Conservation (phyloP, 1,284 basidiomycete genomes). For the Nidula niveotomentosa region DNA sequence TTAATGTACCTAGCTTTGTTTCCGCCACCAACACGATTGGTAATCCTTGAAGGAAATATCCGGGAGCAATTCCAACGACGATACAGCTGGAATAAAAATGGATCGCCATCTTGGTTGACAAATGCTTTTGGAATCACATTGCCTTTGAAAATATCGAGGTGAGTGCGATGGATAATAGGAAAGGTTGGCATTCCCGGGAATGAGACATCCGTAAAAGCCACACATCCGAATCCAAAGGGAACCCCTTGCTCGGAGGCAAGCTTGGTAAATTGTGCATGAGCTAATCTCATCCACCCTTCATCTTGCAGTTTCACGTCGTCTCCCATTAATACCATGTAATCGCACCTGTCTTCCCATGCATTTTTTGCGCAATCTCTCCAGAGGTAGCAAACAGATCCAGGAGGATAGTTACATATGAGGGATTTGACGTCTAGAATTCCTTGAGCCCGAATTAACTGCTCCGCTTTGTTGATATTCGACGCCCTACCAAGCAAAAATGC, state of each 20-base stretch:
- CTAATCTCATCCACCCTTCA: constrained; percentile 49
- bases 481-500: constrained; percentile 26
- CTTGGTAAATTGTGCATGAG: constrained; percentile 34
- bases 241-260: constrained; percentile 27
- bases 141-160: constrained; percentile 55
- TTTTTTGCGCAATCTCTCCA: constrained; percentile 49
- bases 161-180: constrained; percentile 51
- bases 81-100: constrained; percentile 60
- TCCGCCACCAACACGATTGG: constrained; percentile 47
- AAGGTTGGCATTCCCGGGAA: constrained; percentile 67
- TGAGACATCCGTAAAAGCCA: constrained; percentile 53
- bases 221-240: constrained; percentile 52
- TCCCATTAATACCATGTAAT: constrained; percentile 56
- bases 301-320: constrained; percentile 52
- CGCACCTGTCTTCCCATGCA: constrained; percentile 48
- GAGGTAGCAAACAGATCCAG: constrained; percentile 50
- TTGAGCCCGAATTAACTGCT: constrained; percentile 30
- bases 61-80: constrained; percentile 50
- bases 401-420: constrained; percentile 34
- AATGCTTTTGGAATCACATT: constrained; percentile 50
- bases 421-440: constrained; percentile 36
- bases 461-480: constrained; percentile 28
- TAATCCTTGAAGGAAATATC: constrained; percentile 42
- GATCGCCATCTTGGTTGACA: constrained; percentile 60
- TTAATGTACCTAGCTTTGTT: constrained; percentile 46